Percentiles rank a stretch among this genome's conserved stretches.
Conservation (phyloP, 352 stramenopile species). For the Thalassiosira livingstoniorum region DNA sequence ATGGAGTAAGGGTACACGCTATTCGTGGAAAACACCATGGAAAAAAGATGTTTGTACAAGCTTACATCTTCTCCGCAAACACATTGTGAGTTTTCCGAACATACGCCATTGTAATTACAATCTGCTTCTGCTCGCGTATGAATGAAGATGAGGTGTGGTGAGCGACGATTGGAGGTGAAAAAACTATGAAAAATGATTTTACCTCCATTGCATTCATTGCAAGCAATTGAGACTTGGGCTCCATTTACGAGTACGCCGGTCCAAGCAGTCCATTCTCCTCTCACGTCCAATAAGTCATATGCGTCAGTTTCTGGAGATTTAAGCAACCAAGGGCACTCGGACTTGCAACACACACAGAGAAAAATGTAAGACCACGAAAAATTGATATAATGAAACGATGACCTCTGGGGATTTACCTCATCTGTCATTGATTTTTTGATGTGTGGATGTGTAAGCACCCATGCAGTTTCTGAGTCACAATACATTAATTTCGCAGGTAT, state of each 20-base stretch:
- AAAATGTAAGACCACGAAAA: not conserved
- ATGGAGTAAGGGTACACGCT: no score
- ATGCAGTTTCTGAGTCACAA: constrained; percentile 22
- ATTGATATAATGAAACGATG: not conserved
- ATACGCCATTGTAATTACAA: constrained; percentile 30
- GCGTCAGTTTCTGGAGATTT: constrained; percentile 9
- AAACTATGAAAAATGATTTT: no score
- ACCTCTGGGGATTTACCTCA: constrained; percentile 6
- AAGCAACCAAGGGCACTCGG: constrained; percentile 27
- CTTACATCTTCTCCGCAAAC: no score
- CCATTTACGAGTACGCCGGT: not conserved
- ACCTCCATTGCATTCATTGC: constrained; percentile 5
- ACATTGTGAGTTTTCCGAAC: no score
- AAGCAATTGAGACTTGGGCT: not conserved
- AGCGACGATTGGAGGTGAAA: no score
- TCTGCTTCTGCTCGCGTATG: no score
- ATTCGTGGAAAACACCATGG: no score
- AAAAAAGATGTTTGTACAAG: no score
- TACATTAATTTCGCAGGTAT: constrained; percentile 36
- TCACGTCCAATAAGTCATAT: constrained; percentile 30
- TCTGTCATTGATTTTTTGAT: constrained; percentile 36
- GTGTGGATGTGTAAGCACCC: constrained; percentile 40
- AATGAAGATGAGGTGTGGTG: no score
- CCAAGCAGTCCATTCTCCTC: constrained; percentile 34
- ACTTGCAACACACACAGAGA: not conserved